Conservation (phyloP, 768 basidiomycete species). For the Trametes gibbosa region DNA sequence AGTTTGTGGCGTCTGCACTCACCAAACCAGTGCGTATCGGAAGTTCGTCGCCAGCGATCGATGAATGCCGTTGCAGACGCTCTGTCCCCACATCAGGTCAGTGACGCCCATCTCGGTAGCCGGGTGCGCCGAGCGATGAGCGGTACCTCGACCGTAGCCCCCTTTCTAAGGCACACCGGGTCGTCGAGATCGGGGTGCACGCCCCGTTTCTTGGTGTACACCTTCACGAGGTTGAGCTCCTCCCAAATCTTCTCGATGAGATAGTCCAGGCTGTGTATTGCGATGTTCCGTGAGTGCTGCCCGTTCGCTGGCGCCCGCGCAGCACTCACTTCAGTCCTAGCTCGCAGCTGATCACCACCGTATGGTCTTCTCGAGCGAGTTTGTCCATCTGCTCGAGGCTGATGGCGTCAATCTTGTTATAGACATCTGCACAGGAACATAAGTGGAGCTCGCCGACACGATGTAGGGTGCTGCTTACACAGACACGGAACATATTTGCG, state of each 20-base stretch:
- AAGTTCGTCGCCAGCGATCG: conserved; percentile 87
- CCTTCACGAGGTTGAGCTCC: conserved; percentile 76
- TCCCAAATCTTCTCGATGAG: conserved; percentile 79
- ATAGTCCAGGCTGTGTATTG: conserved; percentile 58
- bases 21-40: conserved; percentile 94
- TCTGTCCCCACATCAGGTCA: conserved; percentile 36
- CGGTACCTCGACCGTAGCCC: conserved; percentile 82
- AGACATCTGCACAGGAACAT: conserved; percentile 58
- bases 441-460: conserved; percentile 1
- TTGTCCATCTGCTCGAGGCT: conserved; percentile 82
- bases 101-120: conserved; percentile 1
- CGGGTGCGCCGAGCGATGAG: not conserved
- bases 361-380: conserved; percentile 74
- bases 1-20: conserved; percentile 28
- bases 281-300: not conserved
- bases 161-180: conserved; percentile 86
- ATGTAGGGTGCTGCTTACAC: conserved; percentile 47
- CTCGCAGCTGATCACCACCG: conserved; percentile 96
- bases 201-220: conserved; percentile 98
- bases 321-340: conserved; percentile 75
- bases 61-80: conserved; percentile 92
- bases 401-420: conserved; percentile 95
- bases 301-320: not conserved
- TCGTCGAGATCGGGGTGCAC: conserved; percentile 88
- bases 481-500: conserved; percentile 95